Conservation (phyloP, 495 filamentous ascomycete species). For the Aspergillus funiculosus region DNA sequence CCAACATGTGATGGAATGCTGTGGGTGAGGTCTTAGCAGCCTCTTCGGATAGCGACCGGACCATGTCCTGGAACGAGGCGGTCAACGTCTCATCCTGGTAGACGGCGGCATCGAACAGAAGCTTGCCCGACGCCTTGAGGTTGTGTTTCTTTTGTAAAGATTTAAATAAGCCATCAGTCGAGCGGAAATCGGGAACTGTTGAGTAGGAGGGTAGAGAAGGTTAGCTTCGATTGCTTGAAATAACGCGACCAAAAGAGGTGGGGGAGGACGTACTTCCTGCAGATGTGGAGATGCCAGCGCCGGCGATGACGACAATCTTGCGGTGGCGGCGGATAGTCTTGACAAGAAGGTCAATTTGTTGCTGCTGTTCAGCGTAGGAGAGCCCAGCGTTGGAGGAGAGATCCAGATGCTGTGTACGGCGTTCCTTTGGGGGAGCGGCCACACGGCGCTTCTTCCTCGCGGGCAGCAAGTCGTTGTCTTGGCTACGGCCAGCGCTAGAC, state of each 20-base stretch:
- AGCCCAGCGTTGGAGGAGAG: constrained; percentile 47
- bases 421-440: constrained; percentile 62
- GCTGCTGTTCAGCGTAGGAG: constrained; percentile 44
- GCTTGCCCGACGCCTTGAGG: constrained; percentile 87
- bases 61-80: constrained; percentile 89
- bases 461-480: constrained; percentile 58
- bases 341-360: constrained; percentile 61
- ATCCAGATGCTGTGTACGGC: constrained; percentile 72
- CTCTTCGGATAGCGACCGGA: constrained; percentile 74
- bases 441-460: constrained; percentile 67
- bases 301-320: constrained; percentile 95
- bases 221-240: neutral
- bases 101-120: constrained; percentile 94
- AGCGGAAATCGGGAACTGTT: constrained; percentile 93
- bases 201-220: neutral
- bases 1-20: constrained; percentile 87
- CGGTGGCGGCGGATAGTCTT: constrained; percentile 78
- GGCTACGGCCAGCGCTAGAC: constrained; percentile 39
- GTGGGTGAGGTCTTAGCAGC: constrained; percentile 74
- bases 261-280: constrained; percentile 73
- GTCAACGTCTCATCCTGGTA: constrained; percentile 87
- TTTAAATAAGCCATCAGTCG: constrained; percentile 78
- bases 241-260: constrained; percentile 39
- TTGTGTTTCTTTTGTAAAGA: constrained; percentile 79
- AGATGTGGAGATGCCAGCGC: constrained; percentile 92